Evolutionary conservation across 208 protist genomes (phyloP), one percentile per base, ranked within the genome.

Genomic region (Trypanosomatidae sp.): DNA sequence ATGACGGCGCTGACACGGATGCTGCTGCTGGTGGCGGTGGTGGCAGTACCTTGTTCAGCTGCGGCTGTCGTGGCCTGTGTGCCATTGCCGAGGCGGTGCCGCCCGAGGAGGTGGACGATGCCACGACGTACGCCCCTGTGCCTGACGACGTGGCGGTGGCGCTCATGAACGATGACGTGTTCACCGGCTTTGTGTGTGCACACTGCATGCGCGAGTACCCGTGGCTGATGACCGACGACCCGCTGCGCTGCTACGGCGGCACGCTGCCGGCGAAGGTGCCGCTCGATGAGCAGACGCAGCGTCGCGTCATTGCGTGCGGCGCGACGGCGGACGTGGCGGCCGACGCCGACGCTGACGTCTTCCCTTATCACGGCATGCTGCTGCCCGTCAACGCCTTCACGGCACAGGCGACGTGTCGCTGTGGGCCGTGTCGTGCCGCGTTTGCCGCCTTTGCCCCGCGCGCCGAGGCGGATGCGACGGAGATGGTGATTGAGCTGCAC

Each of bases 141-240:
- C 53, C 76, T 3, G 35, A 60, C 21, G 48, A 44, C 0, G 59
- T 71, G 5, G 74, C 66, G 8, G 45, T 47, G 23, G 68, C 71
- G 50, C 21, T 88, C 25, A 83, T 91, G 71, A 84, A 83, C 37
- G 65, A 52, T 40, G 82, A 91, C 46, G 51, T 84, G 42, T 88
- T 85, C 38, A 69, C 71, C n/a, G 77, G 74, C 16, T 78, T 91
- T 44, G 28, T 91, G 0, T 91, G 82, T 27, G 66, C 71, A 5
- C 42, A 65, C 33, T 91, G 82, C 50, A 85, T 91, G 73, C 74
- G 85, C 48, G 74, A 88, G 43, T 20, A 88, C 47, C 82, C 82
- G 15, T 91, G 82, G 78, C 35, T 91, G 0, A 25, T 68, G n/a
- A 46, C 45, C 4, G 56, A 83, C 1, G 71, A 82, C 47, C 71